A percentile compares a stretch with the other conserved stretches of the same genome.
These are phyloP conservation scores for Candida silvicultrix DNA, from an alignment of 805 yeast genomes.

Conservation along the genomic window DNA sequence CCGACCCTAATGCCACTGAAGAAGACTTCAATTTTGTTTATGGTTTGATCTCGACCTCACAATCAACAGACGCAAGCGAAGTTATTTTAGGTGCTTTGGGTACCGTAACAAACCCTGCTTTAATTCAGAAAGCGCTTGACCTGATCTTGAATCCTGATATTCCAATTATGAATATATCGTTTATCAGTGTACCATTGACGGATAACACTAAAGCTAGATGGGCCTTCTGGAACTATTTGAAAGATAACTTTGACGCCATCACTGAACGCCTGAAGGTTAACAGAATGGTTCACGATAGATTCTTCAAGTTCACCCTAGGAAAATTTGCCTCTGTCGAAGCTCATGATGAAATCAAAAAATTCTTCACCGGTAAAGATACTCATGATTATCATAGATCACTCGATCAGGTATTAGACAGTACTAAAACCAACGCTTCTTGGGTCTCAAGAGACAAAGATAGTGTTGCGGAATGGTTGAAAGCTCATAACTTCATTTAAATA, in stretches of 20 bases:
- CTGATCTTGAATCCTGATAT: slow-evolving; percentile 48
- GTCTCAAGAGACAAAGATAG: slow-evolving; percentile 44
- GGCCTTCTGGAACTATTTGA: slow-evolving; percentile 66
- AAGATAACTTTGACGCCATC: slow-evolving; percentile 63
- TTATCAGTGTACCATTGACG: slow-evolving; percentile 68
- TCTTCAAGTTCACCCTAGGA: slow-evolving; percentile 56
- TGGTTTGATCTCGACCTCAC: slow-evolving; percentile 50
- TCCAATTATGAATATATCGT: slow-evolving; percentile 68
- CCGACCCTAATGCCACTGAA: slow-evolving; percentile 54
- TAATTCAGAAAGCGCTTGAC: slow-evolving; percentile 47
- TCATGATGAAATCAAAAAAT: slow-evolving; percentile 39
- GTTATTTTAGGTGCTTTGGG: slow-evolving; percentile 67
- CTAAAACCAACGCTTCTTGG: slow-evolving; percentile 53
- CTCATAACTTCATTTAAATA: slow-evolving; percentile 3
- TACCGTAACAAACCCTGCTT: slow-evolving; percentile 41
- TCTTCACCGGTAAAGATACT: slow-evolving; percentile 46
- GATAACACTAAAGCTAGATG: slow-evolving; percentile 55
- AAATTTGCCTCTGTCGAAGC: slow-evolving; percentile 52
- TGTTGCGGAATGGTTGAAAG: slow-evolving; percentile 42
- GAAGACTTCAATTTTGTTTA: slow-evolving; percentile 57
- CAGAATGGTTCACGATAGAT: slow-evolving; percentile 67
- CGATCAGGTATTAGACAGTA: slow-evolving; percentile 55
- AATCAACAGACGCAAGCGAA: slow-evolving; percentile 56
- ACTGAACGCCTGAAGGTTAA: slow-evolving; percentile 67
- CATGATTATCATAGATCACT: slow-evolving; percentile 58